Percentiles rank a stretch among this genome's conserved stretches.
Evolutionary conservation across 1,139 yeast species (phyloP).

Genomic region (Pichia norvegensis): DNA sequence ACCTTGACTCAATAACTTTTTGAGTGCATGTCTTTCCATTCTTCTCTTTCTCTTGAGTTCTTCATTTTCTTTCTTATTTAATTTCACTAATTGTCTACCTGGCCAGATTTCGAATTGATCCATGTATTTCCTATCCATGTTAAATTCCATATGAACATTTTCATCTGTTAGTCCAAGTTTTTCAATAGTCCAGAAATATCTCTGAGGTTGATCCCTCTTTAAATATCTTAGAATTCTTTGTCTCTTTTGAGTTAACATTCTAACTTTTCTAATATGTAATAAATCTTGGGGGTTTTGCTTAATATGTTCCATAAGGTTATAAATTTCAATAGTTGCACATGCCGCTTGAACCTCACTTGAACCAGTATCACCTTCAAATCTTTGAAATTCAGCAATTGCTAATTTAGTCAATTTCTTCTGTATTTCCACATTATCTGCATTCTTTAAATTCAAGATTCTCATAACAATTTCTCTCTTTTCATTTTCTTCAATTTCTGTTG

Average conservation of each 20-base stretch:
- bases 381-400: slow-evolving; percentile 72
- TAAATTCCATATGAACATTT: slow-evolving; percentile 71
- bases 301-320: slow-evolving; percentile 69
- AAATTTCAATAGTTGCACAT: slow-evolving; percentile 71
- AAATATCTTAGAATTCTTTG: slow-evolving; percentile 76
- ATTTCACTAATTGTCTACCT: slow-evolving; percentile 36
- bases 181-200: slow-evolving; percentile 78
- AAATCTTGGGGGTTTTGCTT: slow-evolving; percentile 68
- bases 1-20: slow-evolving; percentile 14
- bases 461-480: slow-evolving; percentile 61
- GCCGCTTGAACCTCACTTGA: slow-evolving; percentile 97
- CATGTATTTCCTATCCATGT: slow-evolving; percentile 75
- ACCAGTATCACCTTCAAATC: slow-evolving; percentile 87
- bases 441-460: slow-evolving; percentile 68
- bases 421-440: slow-evolving; percentile 54
- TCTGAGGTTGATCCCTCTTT: slow-evolving; percentile 68
- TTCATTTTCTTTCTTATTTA: slow-evolving; percentile 37
- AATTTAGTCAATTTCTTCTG: slow-evolving; percentile 51
- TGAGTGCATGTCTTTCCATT: slow-evolving; percentile 32
- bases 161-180: slow-evolving; percentile 83
- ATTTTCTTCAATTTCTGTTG: slow-evolving; percentile 34
- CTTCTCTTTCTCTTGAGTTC: slow-evolving; percentile 36
- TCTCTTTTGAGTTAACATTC: slow-evolving; percentile 83
- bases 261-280: slow-evolving; percentile 57
- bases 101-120: slow-evolving; percentile 85